Base-by-base conservation (phyloP, 2,329 filamentous ascomycete genomes). In the Colletotrichum eremochloae region DNA sequence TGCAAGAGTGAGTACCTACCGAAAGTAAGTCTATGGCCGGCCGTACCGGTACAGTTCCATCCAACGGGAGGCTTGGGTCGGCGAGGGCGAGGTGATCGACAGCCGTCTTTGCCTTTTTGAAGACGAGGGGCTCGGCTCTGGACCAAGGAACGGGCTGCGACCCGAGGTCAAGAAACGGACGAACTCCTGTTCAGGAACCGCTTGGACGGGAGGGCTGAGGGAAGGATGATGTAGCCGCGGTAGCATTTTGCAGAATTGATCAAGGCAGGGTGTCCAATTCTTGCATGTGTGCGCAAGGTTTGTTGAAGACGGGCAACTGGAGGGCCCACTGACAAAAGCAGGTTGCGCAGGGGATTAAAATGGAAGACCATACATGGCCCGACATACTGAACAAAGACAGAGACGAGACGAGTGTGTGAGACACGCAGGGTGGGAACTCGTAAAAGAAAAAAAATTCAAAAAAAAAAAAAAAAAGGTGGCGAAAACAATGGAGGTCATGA, bases 41-140 rank as follows among this genome's bases (percentile, higher is more conserved):
- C 60, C 46, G 46, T 20, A 55, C 60, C 66, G 69, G 55, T 50
- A 61, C 65, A 60, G 57, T 64, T 60, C 66, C 60, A 50, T 72
- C 53, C 53, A 61, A 53, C 60, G 53, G 66, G 60, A 72, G 69
- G 65, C 60, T 61, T 64, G 46, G 60, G 56, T 48, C 60, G 60
- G 66, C 46, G 66, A 60, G 53, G 69, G 60, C 24, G 24, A 58
- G 33, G 36, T 29, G 70, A 72, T 72, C 69, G 69, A 69, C 69
- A 63, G 66, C 69, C 60, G 60, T 67, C 46, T 69, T 65, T 69
- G 66, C 70, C 61, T 29, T 29, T 72, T 69, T 24, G n/a, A 66
- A 50, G 55, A 69, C 53, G 40, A 24, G 24, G 24, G 31, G 38
- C 29, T 69, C 55, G 60, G 60, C 55, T 24, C 66, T 60, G 40